These are phyloP conservation scores for Zymoseptoria brevis DNA, from an alignment of 2,329 filamentous ascomycete genomes.

Conservation along the genomic window DNA sequence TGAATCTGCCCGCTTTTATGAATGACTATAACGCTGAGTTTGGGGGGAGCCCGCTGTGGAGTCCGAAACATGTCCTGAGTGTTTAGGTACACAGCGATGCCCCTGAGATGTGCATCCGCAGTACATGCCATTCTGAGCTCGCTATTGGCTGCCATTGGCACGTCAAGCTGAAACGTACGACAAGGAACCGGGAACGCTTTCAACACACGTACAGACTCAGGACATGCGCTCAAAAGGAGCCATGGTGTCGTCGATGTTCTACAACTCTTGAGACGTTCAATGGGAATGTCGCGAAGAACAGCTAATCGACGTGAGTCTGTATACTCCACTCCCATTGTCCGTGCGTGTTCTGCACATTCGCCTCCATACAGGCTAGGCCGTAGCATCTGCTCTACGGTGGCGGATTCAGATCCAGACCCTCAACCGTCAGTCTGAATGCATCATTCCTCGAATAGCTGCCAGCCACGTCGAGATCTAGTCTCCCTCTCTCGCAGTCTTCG, in stretches of 20 bases:
- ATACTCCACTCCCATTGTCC: too few relatives aligned
- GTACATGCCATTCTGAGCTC: neutral
- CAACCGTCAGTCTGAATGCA: conserved; percentile 52
- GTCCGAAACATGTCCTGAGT: neutral
- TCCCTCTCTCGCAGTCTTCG: conserved; percentile 74
- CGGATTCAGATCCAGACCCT: conserved; percentile 52
- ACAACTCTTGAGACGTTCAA: neutral
- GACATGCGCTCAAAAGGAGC: too few relatives aligned
- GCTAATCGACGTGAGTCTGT: too few relatives aligned
- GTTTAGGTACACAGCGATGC: neutral
- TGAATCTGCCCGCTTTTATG: neutral
- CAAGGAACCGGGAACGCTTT: neutral
- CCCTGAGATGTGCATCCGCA: neutral
- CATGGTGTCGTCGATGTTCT: neutral
- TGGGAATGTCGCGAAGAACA: neutral
- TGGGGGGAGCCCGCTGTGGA: neutral
- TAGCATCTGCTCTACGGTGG: conserved; percentile 37
- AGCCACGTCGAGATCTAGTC: conserved; percentile 74
- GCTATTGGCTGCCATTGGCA: neutral
- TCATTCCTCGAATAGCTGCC: conserved; percentile 77
- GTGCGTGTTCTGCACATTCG: neutral
- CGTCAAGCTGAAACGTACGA: neutral
- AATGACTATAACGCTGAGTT: neutral
- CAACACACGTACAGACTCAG: neutral
- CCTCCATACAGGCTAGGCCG: neutral